Evolutionary conservation across 2,329 filamentous ascomycete genomes (phyloP).

Genomic region (Cladosporium sp.): DNA sequence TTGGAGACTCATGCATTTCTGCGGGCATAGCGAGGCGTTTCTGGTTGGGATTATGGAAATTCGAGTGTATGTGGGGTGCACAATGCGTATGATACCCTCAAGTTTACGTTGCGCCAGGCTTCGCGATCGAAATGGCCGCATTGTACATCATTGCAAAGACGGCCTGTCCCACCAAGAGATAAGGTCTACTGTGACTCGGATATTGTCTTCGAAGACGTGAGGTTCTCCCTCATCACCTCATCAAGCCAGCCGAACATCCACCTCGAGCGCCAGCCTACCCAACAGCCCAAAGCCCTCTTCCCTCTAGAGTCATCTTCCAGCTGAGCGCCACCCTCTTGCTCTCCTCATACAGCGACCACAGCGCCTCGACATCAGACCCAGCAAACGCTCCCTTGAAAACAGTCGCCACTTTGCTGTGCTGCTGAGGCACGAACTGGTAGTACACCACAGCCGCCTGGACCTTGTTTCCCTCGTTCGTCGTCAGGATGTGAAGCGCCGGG

Average conservation of each 20-base stretch:
- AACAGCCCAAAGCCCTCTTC: neutral
- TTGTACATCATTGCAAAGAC: no score
- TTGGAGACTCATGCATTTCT: neutral
- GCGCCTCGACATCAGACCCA: neutral
- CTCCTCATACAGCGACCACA: neutral
- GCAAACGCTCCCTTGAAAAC: neutral
- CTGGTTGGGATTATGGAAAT: neutral
- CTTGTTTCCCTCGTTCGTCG: neutral
- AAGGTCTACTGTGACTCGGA: no score
- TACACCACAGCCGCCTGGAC: neutral
- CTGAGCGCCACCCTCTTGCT: neutral
- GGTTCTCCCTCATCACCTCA: no score
- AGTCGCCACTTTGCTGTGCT: neutral
- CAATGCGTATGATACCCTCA: conserved; percentile 9
- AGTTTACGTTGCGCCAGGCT: neutral
- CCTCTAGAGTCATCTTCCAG: neutral
- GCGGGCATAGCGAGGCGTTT: conserved; percentile 10
- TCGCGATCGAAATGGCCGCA: neutral
- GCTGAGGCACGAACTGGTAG: no score
- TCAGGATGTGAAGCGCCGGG: neutral
- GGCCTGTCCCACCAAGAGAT: no score
- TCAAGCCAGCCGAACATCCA: no score
- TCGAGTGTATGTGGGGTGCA: neutral
- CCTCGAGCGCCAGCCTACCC: no score
- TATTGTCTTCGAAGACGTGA: no score